Percentiles rank a stretch among this genome's conserved stretches.
Evolutionary conservation across 306 rosid genomes (phyloP).

Genomic region (Prunus campanulata): DNA sequence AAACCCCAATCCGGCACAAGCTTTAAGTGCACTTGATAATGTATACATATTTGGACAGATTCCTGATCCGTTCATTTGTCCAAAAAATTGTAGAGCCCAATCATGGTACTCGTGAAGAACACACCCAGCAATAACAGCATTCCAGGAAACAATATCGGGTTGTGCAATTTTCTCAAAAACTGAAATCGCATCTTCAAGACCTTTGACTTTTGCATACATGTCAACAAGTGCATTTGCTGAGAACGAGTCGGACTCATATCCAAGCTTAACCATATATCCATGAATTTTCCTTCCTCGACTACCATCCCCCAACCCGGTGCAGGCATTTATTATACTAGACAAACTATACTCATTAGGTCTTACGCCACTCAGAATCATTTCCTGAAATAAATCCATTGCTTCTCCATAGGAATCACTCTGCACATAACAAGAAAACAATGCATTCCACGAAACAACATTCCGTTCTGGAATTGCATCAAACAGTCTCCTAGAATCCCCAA

Average conservation of each 20-base stretch:
- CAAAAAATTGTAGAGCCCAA: slow-evolving; percentile 47
- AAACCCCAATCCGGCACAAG: slow-evolving; percentile 58
- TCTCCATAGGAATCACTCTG: slow-evolving; percentile 49
- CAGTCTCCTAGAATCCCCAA: slow-evolving; percentile 58
- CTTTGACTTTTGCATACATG: slow-evolving; percentile 74
- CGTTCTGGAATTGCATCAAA: slow-evolving; percentile 48
- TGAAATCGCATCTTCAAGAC: slow-evolving; percentile 47
- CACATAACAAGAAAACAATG: slow-evolving; percentile 70
- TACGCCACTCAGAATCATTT: slow-evolving; percentile 61
- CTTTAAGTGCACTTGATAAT: slow-evolving; percentile 74
- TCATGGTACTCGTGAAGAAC: slow-evolving; percentile 50
- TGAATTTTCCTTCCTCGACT: slow-evolving; percentile 52
- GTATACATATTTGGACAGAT: slow-evolving; percentile 65
- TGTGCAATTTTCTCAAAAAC: slow-evolving; percentile 53
- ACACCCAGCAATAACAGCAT: slow-evolving; percentile 88
- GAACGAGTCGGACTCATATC: slow-evolving; percentile 62
- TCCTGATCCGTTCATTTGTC: slow-evolving; percentile 48
- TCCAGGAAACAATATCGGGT: slow-evolving; percentile 87
- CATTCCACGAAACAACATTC: slow-evolving; percentile 79
- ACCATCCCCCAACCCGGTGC: slow-evolving; percentile 54
- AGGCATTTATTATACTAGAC: slow-evolving; percentile 67
- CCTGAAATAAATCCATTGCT: slow-evolving; percentile 56
- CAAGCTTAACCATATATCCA: slow-evolving; percentile 55
- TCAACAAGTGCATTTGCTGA: slow-evolving; percentile 80
- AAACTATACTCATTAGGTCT: slow-evolving; percentile 78